Conservation (phyloP, 2,329 filamentous ascomycete genomes). For the Massarina eburnea region DNA sequence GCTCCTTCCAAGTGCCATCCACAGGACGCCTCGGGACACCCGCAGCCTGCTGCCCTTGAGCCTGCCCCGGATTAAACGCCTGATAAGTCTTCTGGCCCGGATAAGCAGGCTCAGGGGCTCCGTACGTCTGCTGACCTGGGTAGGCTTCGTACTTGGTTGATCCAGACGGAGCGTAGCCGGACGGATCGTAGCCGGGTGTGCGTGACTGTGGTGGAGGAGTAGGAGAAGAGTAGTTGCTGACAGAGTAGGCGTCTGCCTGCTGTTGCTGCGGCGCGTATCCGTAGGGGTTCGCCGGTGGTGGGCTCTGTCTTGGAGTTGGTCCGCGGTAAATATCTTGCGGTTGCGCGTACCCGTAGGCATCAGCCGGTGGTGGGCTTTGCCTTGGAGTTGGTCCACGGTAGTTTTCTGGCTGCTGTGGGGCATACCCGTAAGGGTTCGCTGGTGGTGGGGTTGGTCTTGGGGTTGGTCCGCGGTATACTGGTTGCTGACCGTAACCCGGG, state of each 20-base stretch:
- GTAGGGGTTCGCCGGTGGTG: constrained; percentile 1
- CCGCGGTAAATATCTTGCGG: constrained; percentile 15
- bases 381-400: constrained; percentile 13
- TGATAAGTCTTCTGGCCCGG: constrained; percentile 15
- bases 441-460: neutral
- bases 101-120: constrained; percentile 9
- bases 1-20: constrained; percentile 25
- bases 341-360: constrained; percentile 1
- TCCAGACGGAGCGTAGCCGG: constrained; percentile 16
- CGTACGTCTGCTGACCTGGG: neutral
- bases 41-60: constrained; percentile 8
- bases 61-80: constrained; percentile 12
- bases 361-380: neutral
- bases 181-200: neutral
- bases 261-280: neutral
- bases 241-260: constrained; percentile 3
- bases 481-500: too few species aligned
- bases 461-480: constrained; percentile 15
- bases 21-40: constrained; percentile 17
- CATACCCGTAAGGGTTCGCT: constrained; percentile 1
- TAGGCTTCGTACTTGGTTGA: constrained; percentile 5
- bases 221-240: constrained; percentile 6
- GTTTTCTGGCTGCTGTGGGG: constrained; percentile 9
- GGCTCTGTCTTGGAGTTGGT: constrained; percentile 5
- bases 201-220: neutral